Base-by-base conservation (phyloP, 805 yeast species). In the Diddensiella santjacobensis region DNA sequence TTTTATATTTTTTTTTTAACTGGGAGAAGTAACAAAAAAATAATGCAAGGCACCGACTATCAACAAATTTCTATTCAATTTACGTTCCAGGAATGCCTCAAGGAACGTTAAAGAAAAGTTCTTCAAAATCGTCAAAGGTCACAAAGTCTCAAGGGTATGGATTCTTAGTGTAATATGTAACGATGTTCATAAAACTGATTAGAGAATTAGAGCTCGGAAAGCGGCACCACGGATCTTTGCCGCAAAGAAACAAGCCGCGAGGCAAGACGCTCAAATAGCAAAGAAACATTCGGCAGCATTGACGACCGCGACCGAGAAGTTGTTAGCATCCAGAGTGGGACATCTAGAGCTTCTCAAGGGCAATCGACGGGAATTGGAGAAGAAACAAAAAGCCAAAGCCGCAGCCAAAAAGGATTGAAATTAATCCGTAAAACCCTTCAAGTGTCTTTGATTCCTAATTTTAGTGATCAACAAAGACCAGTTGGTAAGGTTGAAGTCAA, bases 311-410 rank as follows among this genome's bases (percentile, higher is more conserved):
- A 91, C 98, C 2, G 99, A 91, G 68, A 88, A 80, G 69, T 73
- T 88, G 49, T 80, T 91, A 57, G 83, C 97, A 1, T 75, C 95
- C 48, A 78, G 91, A 64, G 97, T 91, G 4, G 99, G 99, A 22
- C 98, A 91, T 66, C 74, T 91, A 59, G 99, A 91, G 69, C 65
- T 91, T 35, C 71, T 91, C 55, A 89, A 87, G 66, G 99, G 99
- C 13, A 82, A 93, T 4, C 81, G 97, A 72, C 80, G 95, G 69
- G 80, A 85, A 58, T 50, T 87, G 15, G 96, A 87, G 63, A 69
- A 74, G 59, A 44, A 47, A 41, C 22, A n/a, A 33, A 44, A 44
- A 36, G 40, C 39, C 30, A 22, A 48, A 38, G 31, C 41, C 38
- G 38, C 10, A 8, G 31, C 42, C 26, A 43, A 47, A 38, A 31